Percentiles rank a stretch among this genome's conserved stretches.
These are phyloP conservation scores for Coemansia asiatica DNA, from an alignment of 192 early-diverging fungal species.

Conservation along the genomic window DNA sequence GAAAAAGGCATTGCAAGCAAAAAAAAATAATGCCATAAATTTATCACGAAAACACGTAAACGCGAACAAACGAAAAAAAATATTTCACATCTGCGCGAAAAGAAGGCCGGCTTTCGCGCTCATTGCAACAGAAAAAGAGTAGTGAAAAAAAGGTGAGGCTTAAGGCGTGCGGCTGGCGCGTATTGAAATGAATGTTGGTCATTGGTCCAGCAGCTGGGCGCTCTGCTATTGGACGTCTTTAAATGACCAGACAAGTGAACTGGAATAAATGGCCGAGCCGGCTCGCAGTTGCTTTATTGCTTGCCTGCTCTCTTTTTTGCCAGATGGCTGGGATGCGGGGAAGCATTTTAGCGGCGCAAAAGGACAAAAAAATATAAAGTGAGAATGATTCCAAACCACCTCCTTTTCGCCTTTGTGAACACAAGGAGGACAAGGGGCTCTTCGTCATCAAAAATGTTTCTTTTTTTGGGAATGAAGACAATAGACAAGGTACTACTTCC, in stretches of 20 bases:
- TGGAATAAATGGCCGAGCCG: not conserved
- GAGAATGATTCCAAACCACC: no score
- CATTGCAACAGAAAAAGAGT: not conserved
- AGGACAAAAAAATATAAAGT: no score
- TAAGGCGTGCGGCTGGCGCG: not conserved
- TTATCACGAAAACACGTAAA: slow-evolving; percentile 2
- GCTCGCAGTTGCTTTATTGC: no score
- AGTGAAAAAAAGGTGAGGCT: not conserved
- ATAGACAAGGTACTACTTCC: no score
- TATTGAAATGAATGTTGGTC: not conserved
- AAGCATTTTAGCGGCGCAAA: no score
- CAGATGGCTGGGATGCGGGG: no score
- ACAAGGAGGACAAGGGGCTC: no score
- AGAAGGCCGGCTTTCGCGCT: not conserved
- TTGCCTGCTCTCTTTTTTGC: no score
- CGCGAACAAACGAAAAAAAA: not conserved
- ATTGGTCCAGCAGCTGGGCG: not conserved
- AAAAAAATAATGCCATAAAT: not conserved
- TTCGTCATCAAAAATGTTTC: no score
- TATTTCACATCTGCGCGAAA: slow-evolving; percentile 1
- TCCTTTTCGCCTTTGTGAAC: no score
- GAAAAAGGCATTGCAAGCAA: not conserved
- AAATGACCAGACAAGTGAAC: not conserved
- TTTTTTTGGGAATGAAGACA: no score
- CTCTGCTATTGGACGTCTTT: not conserved